Conservation (phyloP, 2,329 filamentous ascomycete genomes). For the Aureobasidium namibiae region DNA sequence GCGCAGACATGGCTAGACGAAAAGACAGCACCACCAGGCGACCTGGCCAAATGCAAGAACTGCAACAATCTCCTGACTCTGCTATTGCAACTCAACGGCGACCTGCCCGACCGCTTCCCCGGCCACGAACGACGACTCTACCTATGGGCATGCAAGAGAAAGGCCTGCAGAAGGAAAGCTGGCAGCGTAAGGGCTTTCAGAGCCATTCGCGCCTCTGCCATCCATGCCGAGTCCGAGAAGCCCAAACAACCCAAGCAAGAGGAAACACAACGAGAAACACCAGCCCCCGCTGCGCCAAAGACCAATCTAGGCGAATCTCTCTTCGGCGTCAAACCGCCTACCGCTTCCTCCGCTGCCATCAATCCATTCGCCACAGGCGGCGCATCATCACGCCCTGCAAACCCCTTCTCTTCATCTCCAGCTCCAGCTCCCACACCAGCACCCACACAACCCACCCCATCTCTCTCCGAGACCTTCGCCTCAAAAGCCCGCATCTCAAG, state of each 20-base stretch:
- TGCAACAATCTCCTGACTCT: constrained; percentile 79
- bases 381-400: constrained; percentile 46
- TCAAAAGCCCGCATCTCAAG: constrained; percentile 55
- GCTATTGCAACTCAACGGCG: constrained; percentile 82
- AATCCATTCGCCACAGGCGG: constrained; percentile 54
- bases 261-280: constrained; percentile 17
- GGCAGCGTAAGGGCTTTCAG: constrained; percentile 73
- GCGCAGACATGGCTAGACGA: constrained; percentile 68
- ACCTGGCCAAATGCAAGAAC: constrained; percentile 74
- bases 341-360: constrained; percentile 24
- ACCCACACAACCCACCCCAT: constrained; percentile 24
- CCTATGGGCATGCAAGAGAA: constrained; percentile 71
- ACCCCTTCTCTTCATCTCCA: constrained; percentile 49
- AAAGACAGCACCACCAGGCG: constrained; percentile 61
- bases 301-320: constrained; percentile 57
- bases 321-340: constrained; percentile 54
- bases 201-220: constrained; percentile 47
- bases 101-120: constrained; percentile 78
- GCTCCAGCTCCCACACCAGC: constrained; percentile 28
- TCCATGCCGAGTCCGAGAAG: constrained; percentile 18
- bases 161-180: constrained; percentile 69
- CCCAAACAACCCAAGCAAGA: constrained; percentile 23
- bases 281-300: constrained; percentile 22
- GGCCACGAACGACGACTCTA: constrained; percentile 83
- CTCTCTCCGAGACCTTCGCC: constrained; percentile 68